A percentile compares a stretch with the other conserved stretches of the same genome.
Conservation (phyloP, 805 yeast genomes). For the Wilhelminamyces savonicus region DNA sequence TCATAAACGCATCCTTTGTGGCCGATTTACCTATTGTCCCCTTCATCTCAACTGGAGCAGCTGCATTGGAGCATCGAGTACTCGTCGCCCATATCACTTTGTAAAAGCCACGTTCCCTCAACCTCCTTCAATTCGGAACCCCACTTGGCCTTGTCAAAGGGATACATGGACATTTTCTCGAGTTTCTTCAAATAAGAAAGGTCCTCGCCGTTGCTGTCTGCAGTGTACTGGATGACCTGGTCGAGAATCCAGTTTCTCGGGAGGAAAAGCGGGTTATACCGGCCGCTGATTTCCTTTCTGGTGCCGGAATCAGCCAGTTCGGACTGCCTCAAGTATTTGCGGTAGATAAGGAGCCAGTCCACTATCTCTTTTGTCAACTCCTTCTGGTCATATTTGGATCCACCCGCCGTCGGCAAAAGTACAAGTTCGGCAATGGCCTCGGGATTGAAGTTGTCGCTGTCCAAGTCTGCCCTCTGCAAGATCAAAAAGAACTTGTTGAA, state of each 20-base stretch:
- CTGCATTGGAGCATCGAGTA: conserved; percentile 67
- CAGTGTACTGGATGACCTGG: conserved; percentile 61
- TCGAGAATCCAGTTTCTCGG: conserved; percentile 85
- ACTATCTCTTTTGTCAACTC: conserved; percentile 31
- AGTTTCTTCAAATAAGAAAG: conserved; percentile 51
- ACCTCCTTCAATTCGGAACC: conserved; percentile 56
- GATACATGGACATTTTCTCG: conserved; percentile 65
- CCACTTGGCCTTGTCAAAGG: conserved; percentile 66
- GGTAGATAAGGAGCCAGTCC: conserved; percentile 50
- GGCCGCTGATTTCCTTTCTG: conserved; percentile 37
- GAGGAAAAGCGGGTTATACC: conserved; percentile 69
- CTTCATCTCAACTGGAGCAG: conserved; percentile 63
- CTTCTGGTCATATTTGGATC: conserved; percentile 14
- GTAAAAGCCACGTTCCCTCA: conserved; percentile 47
- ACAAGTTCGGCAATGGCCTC: conserved; percentile 12
- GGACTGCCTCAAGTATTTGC: conserved; percentile 35
- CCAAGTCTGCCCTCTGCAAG: conserved; percentile 45
- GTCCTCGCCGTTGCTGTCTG: conserved; percentile 46
- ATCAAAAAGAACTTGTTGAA: conserved; percentile 72
- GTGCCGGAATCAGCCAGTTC: conserved; percentile 23
- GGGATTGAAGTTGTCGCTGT: conserved; percentile 4
- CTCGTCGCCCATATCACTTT: conserved; percentile 44
- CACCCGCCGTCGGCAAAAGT: conserved; percentile 10
- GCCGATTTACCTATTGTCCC: too few species aligned
- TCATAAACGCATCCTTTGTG: too few species aligned